Base-by-base conservation (phyloP, 2,329 filamentous ascomycete species). In the Sporothrix humicola region DNA sequence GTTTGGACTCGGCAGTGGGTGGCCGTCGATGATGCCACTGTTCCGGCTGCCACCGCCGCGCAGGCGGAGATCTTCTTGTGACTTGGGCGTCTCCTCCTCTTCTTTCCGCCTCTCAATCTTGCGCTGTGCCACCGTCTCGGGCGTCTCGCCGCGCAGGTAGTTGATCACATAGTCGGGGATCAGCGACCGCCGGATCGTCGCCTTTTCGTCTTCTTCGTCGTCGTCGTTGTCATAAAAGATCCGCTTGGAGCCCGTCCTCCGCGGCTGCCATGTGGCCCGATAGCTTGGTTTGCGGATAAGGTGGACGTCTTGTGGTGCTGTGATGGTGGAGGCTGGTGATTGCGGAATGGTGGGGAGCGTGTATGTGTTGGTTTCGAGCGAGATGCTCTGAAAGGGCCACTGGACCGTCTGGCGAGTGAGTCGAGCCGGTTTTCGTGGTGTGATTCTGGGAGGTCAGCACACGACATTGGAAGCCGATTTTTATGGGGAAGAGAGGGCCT, bases 121-220 rank as follows among this genome's bases (percentile, higher is more conserved):
- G 76, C 85, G 84, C 73, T 81, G 80, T 6, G 86, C 86, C 23
- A 88, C 77, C 44, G 83, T 84, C 78, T 88, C 86, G 15, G 87
- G 86, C 1, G 86, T 88, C 79, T 88, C 87, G 63, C 86, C 86
- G 56, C 86, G 84, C 75, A 88, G 82, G 77, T 85, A 88, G 78
- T 87, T 85, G 75, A 87, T 82, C 56, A 88, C 84, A 76, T 88
- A 88, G 79, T 88, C 87, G 9, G 87, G 87, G 17, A 88, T 83
- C 46, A 88, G 82, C 72, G 84, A 83, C 72, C 81, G 84, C 82
- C 66, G 75, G 74, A 48, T 74, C 63, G 75, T 70, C 9, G 75
- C 75, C 9, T 59, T 69, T 13, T 72, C 70, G 70, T 73, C 23
- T 20, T 71, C 65, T 20, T 71, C 65, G 56, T 72, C 73, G 68